These are phyloP conservation scores for Psidium friedrichsthalianum DNA, from an alignment of 345 rosid species.

Conservation along the genomic window DNA sequence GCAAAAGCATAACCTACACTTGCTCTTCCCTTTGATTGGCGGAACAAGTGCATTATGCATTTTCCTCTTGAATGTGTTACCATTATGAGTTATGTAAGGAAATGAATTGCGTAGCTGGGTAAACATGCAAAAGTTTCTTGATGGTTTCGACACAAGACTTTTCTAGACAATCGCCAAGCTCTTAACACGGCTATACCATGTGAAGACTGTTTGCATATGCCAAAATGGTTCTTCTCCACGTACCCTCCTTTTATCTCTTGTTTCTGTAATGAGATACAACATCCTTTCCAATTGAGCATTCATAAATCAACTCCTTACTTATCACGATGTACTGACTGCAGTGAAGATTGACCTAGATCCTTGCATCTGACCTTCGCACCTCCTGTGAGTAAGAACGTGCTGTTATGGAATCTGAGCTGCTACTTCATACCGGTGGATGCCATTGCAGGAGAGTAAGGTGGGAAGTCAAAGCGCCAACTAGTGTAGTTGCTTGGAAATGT, in stretches of 20 bases:
- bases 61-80: not conserved
- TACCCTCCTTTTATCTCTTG: not conserved
- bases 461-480: slow-evolving; percentile 44
- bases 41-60: not conserved
- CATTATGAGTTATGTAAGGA: not conserved
- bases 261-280: not conserved
- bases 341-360: not conserved
- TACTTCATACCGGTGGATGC: slow-evolving; percentile 62
- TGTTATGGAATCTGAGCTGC: slow-evolving; percentile 30
- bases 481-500: slow-evolving; percentile 60
- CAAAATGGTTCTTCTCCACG: not conserved
- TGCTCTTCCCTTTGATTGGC: not conserved
- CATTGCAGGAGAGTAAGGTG: slow-evolving; percentile 70
- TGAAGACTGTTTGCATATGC: not conserved
- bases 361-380: not conserved
- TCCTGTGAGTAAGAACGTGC: not conserved
- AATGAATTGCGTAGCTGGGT: not conserved
- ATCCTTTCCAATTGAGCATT: not conserved
- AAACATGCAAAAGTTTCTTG: not conserved
- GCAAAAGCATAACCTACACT: not conserved
- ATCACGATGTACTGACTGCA: not conserved
- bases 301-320: not conserved
- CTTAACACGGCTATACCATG: not conserved
- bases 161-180: not conserved
- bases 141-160: not conserved